Evolutionary conservation across 2,329 filamentous ascomycete genomes (phyloP), one percentile per base, ranked within the genome.

Genomic region (Xylogone sp.): DNA sequence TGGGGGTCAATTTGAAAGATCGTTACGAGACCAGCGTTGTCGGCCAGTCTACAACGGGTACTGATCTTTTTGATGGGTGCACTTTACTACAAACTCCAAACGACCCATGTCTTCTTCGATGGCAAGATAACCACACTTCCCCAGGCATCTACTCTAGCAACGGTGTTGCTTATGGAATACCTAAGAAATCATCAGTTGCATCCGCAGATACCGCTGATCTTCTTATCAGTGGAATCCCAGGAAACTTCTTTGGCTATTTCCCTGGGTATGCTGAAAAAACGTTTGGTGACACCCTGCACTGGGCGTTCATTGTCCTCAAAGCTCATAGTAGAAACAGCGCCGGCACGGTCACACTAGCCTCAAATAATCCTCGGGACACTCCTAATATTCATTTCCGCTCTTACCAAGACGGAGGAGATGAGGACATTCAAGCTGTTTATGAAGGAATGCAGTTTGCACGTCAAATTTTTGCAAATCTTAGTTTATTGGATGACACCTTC

Each of bases 361-460:
- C 80, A 0, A 68, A 77, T 0, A 78, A 88, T 61, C 85, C 86
- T 0, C 78, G 79, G 1, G 84, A 87, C 49, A 70, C 75, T 9
- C 86, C 86, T 0, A 65, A 77, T 6, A 85, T 88, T 57, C 69
- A 71, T 46, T 86, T 83, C 70, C 78, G 82, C 65, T 84, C 77
- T 65, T 84, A 79, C 68, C 68, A 61, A 22, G 71, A 74, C 19
- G 76, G 77, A 10, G 53, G 42, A 7, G 48, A 45, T 3, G 27
- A 49, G 18, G 54, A 56, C 42, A 34, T 55, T 18, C 46, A 56
- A 45, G 49, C 54, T 16, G 46, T 53, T 20, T 50, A 52, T 21
- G 52, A 56, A 16, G 54, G 21, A 2, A 56, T 56, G 42, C 18
- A 55, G 12, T 50, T 49, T 46, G 22, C 44, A 8, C 52, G 52